These are phyloP conservation scores for Amorphotheca resinae DNA, from an alignment of 495 filamentous ascomycete species.

Conservation along the genomic window DNA sequence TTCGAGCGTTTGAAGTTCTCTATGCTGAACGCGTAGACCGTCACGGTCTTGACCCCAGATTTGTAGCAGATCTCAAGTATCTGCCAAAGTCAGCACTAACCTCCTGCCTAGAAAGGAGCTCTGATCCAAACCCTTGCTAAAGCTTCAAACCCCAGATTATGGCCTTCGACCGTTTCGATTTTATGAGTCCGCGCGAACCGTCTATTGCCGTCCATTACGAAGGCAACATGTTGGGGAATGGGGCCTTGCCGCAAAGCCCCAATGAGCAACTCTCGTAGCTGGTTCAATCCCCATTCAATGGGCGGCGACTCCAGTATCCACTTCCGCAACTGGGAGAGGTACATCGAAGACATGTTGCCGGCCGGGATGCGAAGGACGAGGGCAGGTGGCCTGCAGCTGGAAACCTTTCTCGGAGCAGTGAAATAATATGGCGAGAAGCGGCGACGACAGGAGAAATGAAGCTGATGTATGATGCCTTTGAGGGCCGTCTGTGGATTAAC, in stretches of 20 bases:
- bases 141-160: constrained; percentile 91
- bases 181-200: constrained; percentile 79
- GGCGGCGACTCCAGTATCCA: constrained; percentile 88
- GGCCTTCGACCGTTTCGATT: constrained; percentile 96
- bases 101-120: background rate
- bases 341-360: constrained; percentile 44
- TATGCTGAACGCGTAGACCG: constrained; percentile 95
- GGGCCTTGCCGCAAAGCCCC: constrained; percentile 81
- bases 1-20: constrained; percentile 99
- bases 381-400: too few species aligned
- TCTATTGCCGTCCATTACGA: constrained; percentile 97
- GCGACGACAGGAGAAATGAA: too few species aligned
- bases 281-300: constrained; percentile 64
- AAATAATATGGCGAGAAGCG: too few species aligned
- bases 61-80: constrained; percentile 98
- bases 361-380: too few species aligned
- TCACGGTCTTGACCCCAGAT: constrained; percentile 86
- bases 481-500: too few species aligned
- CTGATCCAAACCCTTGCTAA: constrained; percentile 52
- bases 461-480: too few species aligned
- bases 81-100: constrained; percentile 26
- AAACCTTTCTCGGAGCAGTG: too few species aligned
- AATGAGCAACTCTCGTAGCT: constrained; percentile 68
- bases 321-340: constrained; percentile 62
- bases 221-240: constrained; percentile 87